Evolutionary conservation across 192 early-diverging fungal species (phyloP), one percentile per base, ranked within the genome.

Genomic region (Umbelopsis isabellina): DNA sequence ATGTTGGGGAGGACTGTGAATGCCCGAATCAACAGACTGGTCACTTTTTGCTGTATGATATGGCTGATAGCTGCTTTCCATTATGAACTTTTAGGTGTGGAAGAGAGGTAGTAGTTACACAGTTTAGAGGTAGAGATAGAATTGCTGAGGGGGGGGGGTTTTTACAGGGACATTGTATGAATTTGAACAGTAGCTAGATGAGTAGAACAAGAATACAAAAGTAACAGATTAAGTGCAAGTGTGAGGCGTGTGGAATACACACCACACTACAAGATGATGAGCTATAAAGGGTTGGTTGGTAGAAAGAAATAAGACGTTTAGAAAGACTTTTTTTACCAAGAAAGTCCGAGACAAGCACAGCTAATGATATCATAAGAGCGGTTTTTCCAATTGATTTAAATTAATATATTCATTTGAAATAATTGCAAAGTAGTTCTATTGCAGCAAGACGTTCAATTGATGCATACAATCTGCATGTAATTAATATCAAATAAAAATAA

Each of bases 1-100:
- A 30, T 68, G 67, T 25, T 50, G 53, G 21, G 53, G 45, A 46
- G 66, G 49, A 13, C 51, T 73, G 23, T 73, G 67, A 46, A 68
- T 53, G 33, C 66, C 72, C 12, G 66, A 68, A 44, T 73, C 66
- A 5, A 73, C 46, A 0, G 51, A 68, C 23, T 67, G 51, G 8
- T 61, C 53, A 35, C 72, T 73, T 33, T 67, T 67, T 27, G 49
- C 47, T 13, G 50, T 46, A 22, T 22, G 20, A n/a, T 66, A 47
- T 4, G 10, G 22, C 5, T 47, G 65, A 66, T 61, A 61, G 33
- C 55, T 61, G 33, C 27, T 61, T 11, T 61, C 65, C 46, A 45
- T 66, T 9, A 35, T 64, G 41, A 30, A 20, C 27, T 68, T 37
- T n/a, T 55, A 21, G 41, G 41, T 53, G 46, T 52, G 50, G 23